A percentile compares a stretch with the other conserved stretches of the same genome.
Evolutionary conservation across 106 monocot genomes (phyloP).

Genomic region (Allium fistulosum): DNA sequence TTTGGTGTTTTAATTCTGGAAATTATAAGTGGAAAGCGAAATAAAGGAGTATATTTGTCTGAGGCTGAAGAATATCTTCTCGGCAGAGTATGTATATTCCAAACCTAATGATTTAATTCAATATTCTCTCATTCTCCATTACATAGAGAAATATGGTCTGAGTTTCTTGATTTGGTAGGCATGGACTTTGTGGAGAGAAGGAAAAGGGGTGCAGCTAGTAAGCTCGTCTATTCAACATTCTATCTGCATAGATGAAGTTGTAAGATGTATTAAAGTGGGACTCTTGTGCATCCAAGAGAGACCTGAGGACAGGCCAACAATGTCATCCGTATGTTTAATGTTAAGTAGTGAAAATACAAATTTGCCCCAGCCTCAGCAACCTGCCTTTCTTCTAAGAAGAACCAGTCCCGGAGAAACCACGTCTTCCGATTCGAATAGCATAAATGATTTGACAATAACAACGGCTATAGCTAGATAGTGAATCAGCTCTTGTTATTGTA

Average conservation of each 20-base stretch:
- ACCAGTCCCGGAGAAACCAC: background rate
- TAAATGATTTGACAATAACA: conserved; percentile 22
- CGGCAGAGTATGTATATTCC: conserved; percentile 19
- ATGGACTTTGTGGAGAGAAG: conserved; percentile 35
- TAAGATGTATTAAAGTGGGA: conserved; percentile 42
- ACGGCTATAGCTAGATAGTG: conserved; percentile 16
- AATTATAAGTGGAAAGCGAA: conserved; percentile 32
- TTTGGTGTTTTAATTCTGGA: conserved; percentile 39
- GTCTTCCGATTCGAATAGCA: conserved; percentile 7
- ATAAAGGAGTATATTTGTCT: conserved; percentile 7
- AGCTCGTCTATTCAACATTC: conserved; percentile 1
- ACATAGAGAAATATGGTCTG: background rate
- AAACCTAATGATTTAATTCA: background rate
- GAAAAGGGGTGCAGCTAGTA: conserved; percentile 20
- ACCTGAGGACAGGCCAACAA: conserved; percentile 22
- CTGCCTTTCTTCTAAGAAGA: conserved; percentile 18
- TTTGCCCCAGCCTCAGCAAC: conserved; percentile 23
- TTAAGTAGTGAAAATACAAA: conserved; percentile 10
- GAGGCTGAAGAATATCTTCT: conserved; percentile 21
- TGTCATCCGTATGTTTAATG: conserved; percentile 26
- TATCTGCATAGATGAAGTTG: conserved; percentile 10
- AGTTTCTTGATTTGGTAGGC: conserved; percentile 12
- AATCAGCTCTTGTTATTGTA: too few relatives aligned
- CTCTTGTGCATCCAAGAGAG: conserved; percentile 43
- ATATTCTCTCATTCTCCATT: background rate